These are phyloP conservation scores for Acanthamoeba lenticulata DNA, from an alignment of 208 protist genomes.

Conservation along the genomic window DNA sequence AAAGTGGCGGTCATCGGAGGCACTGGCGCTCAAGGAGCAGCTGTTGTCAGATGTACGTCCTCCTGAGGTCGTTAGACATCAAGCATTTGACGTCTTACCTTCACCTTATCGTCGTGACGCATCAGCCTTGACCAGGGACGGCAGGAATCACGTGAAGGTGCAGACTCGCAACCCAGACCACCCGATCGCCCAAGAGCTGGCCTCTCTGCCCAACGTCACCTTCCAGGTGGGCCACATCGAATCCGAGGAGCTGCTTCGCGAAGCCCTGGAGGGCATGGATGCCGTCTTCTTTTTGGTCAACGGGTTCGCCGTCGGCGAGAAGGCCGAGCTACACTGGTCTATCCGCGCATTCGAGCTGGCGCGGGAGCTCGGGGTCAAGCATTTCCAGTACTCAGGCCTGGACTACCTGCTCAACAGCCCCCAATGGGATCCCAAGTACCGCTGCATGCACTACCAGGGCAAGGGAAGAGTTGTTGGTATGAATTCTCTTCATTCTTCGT, in stretches of 20 bases:
- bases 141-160: conserved; percentile 21
- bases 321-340: conserved; percentile 20
- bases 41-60: background rate
- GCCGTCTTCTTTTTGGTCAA: conserved; percentile 34
- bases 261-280: conserved; percentile 13
- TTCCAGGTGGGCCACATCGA: conserved; percentile 45
- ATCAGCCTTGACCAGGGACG: conserved; percentile 16
- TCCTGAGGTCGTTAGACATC: too few species aligned
- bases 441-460: background rate
- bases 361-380: background rate
- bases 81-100: background rate
- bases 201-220: background rate
- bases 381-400: background rate
- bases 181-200: background rate
- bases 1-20: background rate
- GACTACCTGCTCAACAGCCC: conserved; percentile 1
- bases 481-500: background rate
- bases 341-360: conserved; percentile 25
- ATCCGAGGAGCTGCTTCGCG: conserved; percentile 3
- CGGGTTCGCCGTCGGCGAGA: conserved; percentile 28
- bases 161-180: conserved; percentile 16
- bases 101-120: background rate
- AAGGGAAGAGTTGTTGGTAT: conserved; percentile 1
- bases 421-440: conserved; percentile 30
- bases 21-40: background rate